These are phyloP conservation scores for Inga laurina DNA, from an alignment of 306 rosid genomes.

Conservation along the genomic window DNA sequence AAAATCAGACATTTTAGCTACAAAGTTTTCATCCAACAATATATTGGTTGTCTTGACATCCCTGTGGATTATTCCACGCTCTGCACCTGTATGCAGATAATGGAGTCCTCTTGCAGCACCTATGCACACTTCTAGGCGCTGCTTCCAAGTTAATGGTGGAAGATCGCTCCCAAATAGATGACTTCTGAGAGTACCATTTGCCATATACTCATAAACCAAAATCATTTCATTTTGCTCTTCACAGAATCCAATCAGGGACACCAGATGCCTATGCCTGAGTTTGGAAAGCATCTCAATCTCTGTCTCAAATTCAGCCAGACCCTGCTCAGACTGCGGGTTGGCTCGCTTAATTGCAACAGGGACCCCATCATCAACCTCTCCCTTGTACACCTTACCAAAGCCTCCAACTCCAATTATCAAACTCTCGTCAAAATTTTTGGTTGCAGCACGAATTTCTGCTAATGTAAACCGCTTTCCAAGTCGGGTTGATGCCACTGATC, in stretches of 20 bases:
- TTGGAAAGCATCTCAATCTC: conserved; percentile 99
- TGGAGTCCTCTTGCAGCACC: conserved; percentile 97
- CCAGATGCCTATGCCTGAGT: conserved; percentile 92
- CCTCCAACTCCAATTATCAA: conserved; percentile 94
- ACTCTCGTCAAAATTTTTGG: conserved; percentile 71
- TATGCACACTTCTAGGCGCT: conserved; percentile 84
- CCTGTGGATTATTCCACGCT: conserved; percentile 88
- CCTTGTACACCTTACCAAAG: conserved; percentile 93
- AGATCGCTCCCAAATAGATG: conserved; percentile 86
- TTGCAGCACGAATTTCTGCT: conserved; percentile 75
- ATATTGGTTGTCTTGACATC: conserved; percentile 97
- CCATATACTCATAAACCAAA: conserved; percentile 94
- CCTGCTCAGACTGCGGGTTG: conserved; percentile 89
- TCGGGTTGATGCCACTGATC: conserved; percentile 51
- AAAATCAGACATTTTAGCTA: conserved; percentile 92
- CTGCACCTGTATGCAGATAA: conserved; percentile 95
- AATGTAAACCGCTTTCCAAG: conserved; percentile 72
- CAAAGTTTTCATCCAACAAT: conserved; percentile 76
- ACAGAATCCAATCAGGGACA: conserved; percentile 91
- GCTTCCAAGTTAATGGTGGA: conserved; percentile 83
- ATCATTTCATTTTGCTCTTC: conserved; percentile 95
- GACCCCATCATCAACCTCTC: conserved; percentile 77
- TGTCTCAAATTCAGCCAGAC: conserved; percentile 86
- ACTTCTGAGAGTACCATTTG: conserved; percentile 89
- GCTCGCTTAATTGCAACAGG: conserved; percentile 84